Evolutionary conservation across 2,329 filamentous ascomycete species (phyloP), one percentile per base, ranked within the genome.

Genomic region (Nemania serpens): DNA sequence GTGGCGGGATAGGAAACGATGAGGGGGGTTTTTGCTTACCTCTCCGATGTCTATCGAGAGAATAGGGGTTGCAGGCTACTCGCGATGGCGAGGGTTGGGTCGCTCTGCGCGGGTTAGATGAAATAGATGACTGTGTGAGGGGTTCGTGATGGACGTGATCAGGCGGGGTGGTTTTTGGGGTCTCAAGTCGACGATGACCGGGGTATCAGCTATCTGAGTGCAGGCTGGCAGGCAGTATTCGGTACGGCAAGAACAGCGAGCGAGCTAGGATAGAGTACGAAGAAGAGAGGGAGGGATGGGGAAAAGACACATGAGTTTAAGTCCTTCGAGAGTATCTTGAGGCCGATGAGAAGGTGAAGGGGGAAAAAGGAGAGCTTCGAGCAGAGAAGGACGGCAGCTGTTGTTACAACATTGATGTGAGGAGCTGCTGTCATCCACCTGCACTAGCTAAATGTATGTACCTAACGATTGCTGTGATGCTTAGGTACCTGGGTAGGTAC

Each of bases 1-100:
- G 64, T 59, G 4, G 59, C 53, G 39, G 65, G 60, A 60, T 59
- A 36, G 22, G 37, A 20, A 58, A 67, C 58, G 46, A 51, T 46
- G 37, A 42, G 55, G 58, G 55, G 52, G 60, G n/a, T n/a, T n/a
- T n/a, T 63, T 64, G 52, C 63, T 62, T 63, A 68, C 64, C 53
- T 66, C n/a, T 41, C 11, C 7, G 25, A 29, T 29, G 25, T 3
- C 4, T 29, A 7, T 29, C 25, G 15, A 43, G 49, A 43, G 50
- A 37, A 50, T 37, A 25, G 43, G 45, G 29, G 47, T 22, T 37
- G 47, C 29, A 50, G n/a, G 47, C 47, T 50, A 37, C 41, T 46
- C 55, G 52, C 33, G 55, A 37, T 60, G 48, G 39, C 42, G 53
- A 51, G 50, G 7, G 10, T 43, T 36, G 17, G 55, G 39, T 62